Evolutionary conservation across 169 alveolate genomes (phyloP).

Genomic region (Plasmodium reichenowi): DNA sequence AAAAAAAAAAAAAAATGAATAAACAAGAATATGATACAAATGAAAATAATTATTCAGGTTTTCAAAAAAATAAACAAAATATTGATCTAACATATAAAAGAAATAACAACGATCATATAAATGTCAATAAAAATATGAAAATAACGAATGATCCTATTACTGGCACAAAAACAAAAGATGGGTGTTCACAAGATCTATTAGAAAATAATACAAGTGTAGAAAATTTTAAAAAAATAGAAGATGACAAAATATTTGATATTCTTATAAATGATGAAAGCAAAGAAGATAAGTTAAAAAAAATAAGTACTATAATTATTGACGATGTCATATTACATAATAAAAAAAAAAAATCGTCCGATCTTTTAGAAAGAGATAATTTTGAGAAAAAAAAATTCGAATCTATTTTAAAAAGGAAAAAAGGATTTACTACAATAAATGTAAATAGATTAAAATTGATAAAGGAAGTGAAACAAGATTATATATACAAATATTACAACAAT

Average conservation of each 20-base stretch:
- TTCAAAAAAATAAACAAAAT: background rate
- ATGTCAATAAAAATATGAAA: background rate
- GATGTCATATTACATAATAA: constrained; percentile 42
- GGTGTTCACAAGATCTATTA: background rate
- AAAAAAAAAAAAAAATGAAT: constrained; percentile 2
- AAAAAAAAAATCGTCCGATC: background rate
- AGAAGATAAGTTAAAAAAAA: constrained; percentile 63
- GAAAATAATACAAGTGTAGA: background rate
- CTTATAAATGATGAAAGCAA: constrained; percentile 55
- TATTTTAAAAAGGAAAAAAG: constrained; percentile 52
- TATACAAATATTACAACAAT: background rate
- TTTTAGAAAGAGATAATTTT: constrained; percentile 38
- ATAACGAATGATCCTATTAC: background rate
- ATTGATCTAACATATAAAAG: background rate
- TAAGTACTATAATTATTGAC: constrained; percentile 44
- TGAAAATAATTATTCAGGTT: constrained; percentile 2
- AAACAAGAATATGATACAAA: background rate
- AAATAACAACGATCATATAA: background rate
- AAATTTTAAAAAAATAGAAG: background rate
- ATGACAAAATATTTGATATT: constrained; percentile 43
- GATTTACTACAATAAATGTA: constrained; percentile 36
- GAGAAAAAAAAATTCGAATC: constrained; percentile 35
- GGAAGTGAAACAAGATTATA: constrained; percentile 31
- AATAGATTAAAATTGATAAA: constrained; percentile 41
- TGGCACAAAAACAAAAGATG: background rate